A percentile compares a stretch with the other conserved stretches of the same genome.
Conservation (phyloP, 768 basidiomycete genomes). For the Boletus fagicola region DNA sequence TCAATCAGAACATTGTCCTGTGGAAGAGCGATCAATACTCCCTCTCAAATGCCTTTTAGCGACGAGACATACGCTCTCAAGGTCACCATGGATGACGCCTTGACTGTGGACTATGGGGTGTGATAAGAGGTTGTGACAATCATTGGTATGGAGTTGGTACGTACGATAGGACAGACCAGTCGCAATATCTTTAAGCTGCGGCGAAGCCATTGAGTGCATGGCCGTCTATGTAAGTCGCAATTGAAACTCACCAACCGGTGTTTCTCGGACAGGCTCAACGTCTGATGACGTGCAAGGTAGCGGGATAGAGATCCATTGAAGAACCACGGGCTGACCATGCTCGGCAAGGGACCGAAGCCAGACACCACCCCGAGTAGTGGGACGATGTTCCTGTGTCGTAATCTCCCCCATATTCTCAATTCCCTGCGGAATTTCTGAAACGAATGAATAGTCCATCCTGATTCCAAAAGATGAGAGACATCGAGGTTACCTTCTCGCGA, state of each 20-base stretch:
- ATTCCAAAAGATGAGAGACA: neutral
- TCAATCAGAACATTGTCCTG: constrained; percentile 45
- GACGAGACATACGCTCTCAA: constrained; percentile 32
- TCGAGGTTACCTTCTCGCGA: constrained; percentile 14
- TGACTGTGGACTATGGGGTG: constrained; percentile 20
- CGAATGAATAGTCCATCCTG: neutral
- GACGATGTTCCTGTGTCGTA: constrained; percentile 28
- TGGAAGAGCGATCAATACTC: neutral
- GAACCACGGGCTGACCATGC: constrained; percentile 37
- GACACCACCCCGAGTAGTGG: constrained; percentile 30
- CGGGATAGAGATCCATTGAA: constrained; percentile 23
- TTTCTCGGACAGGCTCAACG: neutral
- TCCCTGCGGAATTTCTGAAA: constrained; percentile 31
- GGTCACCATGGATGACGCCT: constrained; percentile 35
- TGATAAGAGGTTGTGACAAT: neutral
- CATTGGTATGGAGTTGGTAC: neutral
- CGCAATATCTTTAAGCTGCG: constrained; percentile 22
- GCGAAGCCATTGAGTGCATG: neutral
- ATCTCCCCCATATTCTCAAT: constrained; percentile 16
- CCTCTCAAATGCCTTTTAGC: neutral
- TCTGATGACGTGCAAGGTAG: constrained; percentile 16
- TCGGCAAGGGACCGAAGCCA: constrained; percentile 31
- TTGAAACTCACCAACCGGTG: constrained; percentile 14
- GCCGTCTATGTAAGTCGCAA: neutral
- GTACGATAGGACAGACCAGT: constrained; percentile 25